Evolutionary conservation across 2,329 filamentous ascomycete genomes (phyloP), one percentile per base, ranked within the genome.

Genomic region (Akanthomyces dipterigenus): DNA sequence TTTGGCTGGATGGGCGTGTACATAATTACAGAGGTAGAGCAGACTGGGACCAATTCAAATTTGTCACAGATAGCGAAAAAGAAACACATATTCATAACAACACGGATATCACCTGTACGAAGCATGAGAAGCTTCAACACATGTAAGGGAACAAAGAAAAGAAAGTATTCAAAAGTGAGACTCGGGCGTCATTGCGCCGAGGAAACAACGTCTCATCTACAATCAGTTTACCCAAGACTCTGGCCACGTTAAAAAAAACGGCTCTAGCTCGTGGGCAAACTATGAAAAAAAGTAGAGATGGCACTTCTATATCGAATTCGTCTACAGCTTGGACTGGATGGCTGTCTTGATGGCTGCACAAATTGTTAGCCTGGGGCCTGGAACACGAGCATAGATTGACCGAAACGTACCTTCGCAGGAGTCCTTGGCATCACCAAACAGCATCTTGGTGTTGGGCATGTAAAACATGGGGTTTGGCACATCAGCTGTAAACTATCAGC

Each of bases 381-480:
- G 5, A 18, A 11, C 16, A 26, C 7, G 16, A 14, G 16, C 14
- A 11, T 34, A 6, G 3, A 26, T 9, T 14, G 28, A 14, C 18
- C 12, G 2, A 18, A 12, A 73, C 84, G 72, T 69, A 89, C 87
- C 89, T 78, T 95, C 90, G 70, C 90, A 93, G 63, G 88, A 89
- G 63, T 85, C 82, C 77, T 91, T 93, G 22, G 92, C 92, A 76
- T 96, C 92, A 28, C 92, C 91, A 75, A 96, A 96, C 62, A 96
- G 73, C 92, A 96, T 96, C 77, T 88, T 90, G 2, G 91, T 92
- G 56, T 88, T 88, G 3, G 89, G 88, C 89, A 93, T 93, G 75
- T 88, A 95, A 75, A 96, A 95, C 90, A 96, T 93, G 1, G 92
- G 91, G 71, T 96, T 96, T 12, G 89, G 89, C 11, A 96, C 90